phyloP scores from a whole-genome alignment of 257 asterid genomes.

The Cruciata laevipes region DNA sequence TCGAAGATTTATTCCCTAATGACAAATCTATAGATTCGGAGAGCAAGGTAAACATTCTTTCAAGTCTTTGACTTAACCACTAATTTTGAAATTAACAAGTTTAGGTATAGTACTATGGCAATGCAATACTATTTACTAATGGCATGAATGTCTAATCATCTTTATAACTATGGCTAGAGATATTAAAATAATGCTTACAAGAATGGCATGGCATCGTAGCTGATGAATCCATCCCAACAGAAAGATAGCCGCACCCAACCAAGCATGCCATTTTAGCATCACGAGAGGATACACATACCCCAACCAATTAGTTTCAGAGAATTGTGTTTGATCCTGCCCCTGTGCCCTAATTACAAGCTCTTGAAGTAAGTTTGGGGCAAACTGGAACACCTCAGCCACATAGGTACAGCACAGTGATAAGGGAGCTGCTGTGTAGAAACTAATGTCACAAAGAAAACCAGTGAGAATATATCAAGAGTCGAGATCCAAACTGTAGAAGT shows the following conservation, averaged over 20 bases:
- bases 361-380: conserved; percentile 31
- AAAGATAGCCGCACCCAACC: conserved; percentile 71
- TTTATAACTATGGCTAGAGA: background rate
- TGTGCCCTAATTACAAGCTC: conserved; percentile 64
- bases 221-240: conserved; percentile 87
- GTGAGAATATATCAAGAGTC: conserved; percentile 10
- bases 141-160: background rate
- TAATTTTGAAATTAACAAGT: too few relatives aligned
- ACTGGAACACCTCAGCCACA: conserved; percentile 48
- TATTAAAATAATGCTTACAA: conserved; percentile 40
- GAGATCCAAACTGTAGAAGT: background rate
- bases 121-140: background rate
- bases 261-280: conserved; percentile 59
- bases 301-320: conserved; percentile 36
- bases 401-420: conserved; percentile 66
- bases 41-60: background rate
- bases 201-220: conserved; percentile 63
- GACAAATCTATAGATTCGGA: background rate
- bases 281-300: conserved; percentile 51
- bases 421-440: conserved; percentile 85
- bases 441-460: conserved; percentile 29
- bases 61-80: too few relatives aligned
- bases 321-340: conserved; percentile 45
- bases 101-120: too few relatives aligned
- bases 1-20: background rate